These are phyloP conservation scores for Strobilomyces dryophilus DNA, from an alignment of 768 basidiomycete genomes.

Conservation along the genomic window DNA sequence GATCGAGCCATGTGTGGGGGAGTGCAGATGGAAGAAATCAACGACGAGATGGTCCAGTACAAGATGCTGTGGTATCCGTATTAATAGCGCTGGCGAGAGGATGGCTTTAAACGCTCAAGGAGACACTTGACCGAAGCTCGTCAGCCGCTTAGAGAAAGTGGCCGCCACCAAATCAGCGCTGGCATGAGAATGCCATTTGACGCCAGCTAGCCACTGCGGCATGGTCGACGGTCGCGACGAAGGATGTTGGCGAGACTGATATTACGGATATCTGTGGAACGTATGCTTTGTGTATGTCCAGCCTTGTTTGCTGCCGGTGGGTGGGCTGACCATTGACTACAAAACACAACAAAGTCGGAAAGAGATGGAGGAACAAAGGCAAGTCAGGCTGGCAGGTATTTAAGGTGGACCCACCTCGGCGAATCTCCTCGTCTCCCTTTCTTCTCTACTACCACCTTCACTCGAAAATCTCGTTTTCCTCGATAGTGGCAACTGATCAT, in stretches of 20 bases:
- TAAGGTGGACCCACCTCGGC: conserved; percentile 10
- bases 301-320: background rate
- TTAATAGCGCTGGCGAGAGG: background rate
- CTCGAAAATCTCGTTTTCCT: background rate
- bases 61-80: background rate
- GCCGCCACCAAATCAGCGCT: no score
- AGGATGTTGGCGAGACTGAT: background rate
- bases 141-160: no score
- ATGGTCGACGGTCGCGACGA: background rate
- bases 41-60: background rate
- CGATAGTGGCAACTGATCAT: background rate
- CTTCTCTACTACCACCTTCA: conserved; percentile 15
- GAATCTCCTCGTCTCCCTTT: conserved; percentile 7
- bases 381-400: conserved; percentile 1
- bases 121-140: background rate
- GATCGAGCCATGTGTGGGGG: background rate
- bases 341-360: conserved; percentile 15
- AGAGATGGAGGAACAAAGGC: conserved; percentile 6
- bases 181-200: no score
- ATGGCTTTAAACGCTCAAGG: background rate
- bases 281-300: background rate
- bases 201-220: no score
- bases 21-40: background rate
- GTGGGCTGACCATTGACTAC: conserved; percentile 21
- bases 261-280: conserved; percentile 12